Evolutionary conservation across 1,139 yeast genomes (phyloP), one percentile per base, ranked within the genome.

Genomic region (Taphrina wiesneri): DNA sequence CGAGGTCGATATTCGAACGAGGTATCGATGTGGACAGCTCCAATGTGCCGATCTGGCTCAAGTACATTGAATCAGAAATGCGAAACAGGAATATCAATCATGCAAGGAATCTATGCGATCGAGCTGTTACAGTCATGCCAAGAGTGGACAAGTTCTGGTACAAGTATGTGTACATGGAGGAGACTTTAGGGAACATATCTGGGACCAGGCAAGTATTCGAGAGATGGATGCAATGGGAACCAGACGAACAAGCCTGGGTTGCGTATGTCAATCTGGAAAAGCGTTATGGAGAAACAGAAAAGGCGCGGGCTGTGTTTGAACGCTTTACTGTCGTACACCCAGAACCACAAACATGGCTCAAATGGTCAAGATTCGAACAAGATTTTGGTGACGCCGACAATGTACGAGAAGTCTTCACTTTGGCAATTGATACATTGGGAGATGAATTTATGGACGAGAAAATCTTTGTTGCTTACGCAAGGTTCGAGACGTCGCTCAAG

Each of bases 121-220:
- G 98, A 46, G 96, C 92, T 0, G 86, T 89, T 0, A 82, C 86
- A 0, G 76, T 84, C 0, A 77, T 92, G 19, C 98, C 98, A 0
- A 78, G 90, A 39, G 86, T 88, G 3, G 93, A 87, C 71, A 92
- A 92, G 74, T 77, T 93, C 34, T 93, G 98, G 98, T 90, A 84
- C 73, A 81, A 87, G 67, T 77, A 76, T 68, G 86, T 89, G 3
- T 86, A 88, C 51, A 83, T 93, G 17, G 98, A 91, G 75, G 98
- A 92, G 75, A 82, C 88, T 0, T 76, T 91, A 54, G 86, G 85
- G 56, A 86, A 90, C 73, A 78, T 84, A 64, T 76, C 79, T 11
- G 86, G 86, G 41, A 87, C 88, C 7, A 76, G 96, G 66, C 77
- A 78, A 15, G 80, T 92, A 5, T 92, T 88, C 76, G 86, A 86